phyloP scores from a whole-genome alignment of 768 basidiomycete genomes.

The Tricholoma sp. region DNA sequence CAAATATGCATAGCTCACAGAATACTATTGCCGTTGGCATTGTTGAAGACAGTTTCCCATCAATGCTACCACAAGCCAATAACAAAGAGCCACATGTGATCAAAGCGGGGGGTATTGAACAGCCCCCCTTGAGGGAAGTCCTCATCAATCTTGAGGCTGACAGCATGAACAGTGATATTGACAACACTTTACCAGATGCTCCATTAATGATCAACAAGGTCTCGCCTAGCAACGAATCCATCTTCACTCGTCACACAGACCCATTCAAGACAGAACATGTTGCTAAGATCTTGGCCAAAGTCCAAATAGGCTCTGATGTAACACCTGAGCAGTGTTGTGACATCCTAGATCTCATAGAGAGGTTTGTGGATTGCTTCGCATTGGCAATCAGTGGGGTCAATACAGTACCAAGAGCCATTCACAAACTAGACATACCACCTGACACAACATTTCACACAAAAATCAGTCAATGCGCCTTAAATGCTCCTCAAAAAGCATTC shows the following conservation, averaged over 20 bases:
- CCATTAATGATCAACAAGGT: too few species aligned
- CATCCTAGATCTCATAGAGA: not conserved
- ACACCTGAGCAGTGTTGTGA: not conserved
- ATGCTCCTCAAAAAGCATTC: slow-evolving; percentile 24
- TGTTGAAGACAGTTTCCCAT: too few species aligned
- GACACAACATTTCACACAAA: slow-evolving; percentile 22
- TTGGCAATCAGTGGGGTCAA: slow-evolving; percentile 19
- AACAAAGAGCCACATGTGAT: too few species aligned
- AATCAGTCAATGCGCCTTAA: slow-evolving; percentile 21
- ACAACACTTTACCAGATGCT: too few species aligned
- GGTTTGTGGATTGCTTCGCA: slow-evolving; percentile 36
- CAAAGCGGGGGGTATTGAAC: too few species aligned
- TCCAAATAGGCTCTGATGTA: slow-evolving; percentile 26
- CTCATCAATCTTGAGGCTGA: too few species aligned
- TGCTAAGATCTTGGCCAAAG: slow-evolving; percentile 11
- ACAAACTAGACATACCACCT: slow-evolving; percentile 28
- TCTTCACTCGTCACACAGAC: slow-evolving; percentile 17
- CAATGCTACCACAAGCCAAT: too few species aligned
- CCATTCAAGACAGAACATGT: slow-evolving; percentile 21
- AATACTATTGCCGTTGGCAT: too few species aligned
- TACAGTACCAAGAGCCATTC: slow-evolving; percentile 7
- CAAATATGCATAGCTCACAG: too few species aligned
- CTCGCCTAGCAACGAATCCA: too few species aligned
- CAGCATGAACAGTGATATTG: too few species aligned
- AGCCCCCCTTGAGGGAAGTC: too few species aligned